Percentiles rank a stretch among this genome's conserved stretches.
These are phyloP conservation scores for Colletotrichum incanum DNA, from an alignment of 2,329 filamentous ascomycete species.

Conservation along the genomic window DNA sequence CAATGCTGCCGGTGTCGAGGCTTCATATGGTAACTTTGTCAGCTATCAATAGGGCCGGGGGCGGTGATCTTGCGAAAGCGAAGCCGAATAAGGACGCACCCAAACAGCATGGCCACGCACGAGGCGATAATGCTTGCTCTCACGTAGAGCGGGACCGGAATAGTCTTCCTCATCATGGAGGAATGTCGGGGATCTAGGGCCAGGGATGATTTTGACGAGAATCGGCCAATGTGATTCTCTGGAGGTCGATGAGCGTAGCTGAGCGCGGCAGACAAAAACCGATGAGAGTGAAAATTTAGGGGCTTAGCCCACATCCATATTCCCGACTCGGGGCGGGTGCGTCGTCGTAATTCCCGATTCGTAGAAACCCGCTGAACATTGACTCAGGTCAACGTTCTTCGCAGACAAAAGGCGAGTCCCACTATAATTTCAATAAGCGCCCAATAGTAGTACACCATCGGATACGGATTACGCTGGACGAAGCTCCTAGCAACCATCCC, in stretches of 20 bases:
- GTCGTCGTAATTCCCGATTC: neutral
- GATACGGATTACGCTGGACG: neutral
- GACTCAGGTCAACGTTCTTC: neutral
- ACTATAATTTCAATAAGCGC: neutral
- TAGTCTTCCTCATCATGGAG: neutral
- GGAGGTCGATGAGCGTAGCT: neutral
- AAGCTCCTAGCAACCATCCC: neutral
- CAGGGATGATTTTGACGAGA: neutral
- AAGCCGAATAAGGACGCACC: conserved; percentile 43
- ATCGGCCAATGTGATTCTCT: neutral
- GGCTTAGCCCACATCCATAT: neutral
- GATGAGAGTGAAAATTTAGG: neutral
- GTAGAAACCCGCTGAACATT: neutral
- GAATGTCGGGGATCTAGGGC: neutral
- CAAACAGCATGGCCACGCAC: conserved; percentile 52
- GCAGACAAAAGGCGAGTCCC: neutral
- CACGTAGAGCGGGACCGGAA: conserved; percentile 48
- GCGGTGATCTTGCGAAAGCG: neutral
- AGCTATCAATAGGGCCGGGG: neutral
- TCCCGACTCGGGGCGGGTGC: neutral
- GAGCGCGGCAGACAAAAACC: neutral
- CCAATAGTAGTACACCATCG: neutral
- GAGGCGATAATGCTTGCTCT: conserved; percentile 51
- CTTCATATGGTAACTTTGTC: conserved; percentile 31
- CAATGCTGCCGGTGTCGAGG: conserved; percentile 67